Evolutionary conservation across 2,329 filamentous ascomycete genomes (phyloP).

Genomic region (Cladorrhinum sp.): DNA sequence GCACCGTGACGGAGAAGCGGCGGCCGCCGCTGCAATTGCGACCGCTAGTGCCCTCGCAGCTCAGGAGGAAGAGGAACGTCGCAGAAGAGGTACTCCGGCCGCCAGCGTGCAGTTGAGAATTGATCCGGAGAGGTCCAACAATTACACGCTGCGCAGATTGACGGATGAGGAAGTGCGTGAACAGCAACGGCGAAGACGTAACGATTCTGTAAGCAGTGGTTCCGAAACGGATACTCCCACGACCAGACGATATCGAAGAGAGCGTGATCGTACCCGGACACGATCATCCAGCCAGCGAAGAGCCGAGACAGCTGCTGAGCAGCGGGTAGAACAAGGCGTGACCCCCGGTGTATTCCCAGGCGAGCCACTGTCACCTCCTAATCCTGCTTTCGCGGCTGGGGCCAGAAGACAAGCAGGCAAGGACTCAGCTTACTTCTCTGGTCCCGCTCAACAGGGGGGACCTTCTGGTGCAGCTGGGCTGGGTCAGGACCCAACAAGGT

Average conservation of each 20-base stretch:
- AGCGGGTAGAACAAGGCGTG: conserved; percentile 36
- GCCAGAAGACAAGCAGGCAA: conserved; percentile 43
- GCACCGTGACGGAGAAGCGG: conserved; percentile 43
- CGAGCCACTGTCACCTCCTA: conserved; percentile 52
- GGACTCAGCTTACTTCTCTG: conserved; percentile 61
- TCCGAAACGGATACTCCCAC: conserved; percentile 55
- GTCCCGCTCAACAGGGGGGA: background rate
- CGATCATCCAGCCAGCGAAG: conserved; percentile 45
- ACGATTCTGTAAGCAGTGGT: conserved; percentile 54
- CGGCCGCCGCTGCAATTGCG: conserved; percentile 47
- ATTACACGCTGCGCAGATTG: conserved; percentile 59
- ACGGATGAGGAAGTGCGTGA: conserved; percentile 56
- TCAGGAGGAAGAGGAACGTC: conserved; percentile 42
- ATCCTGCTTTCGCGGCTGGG: conserved; percentile 54
- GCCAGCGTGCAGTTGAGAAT: conserved; percentile 60
- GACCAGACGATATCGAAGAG: conserved; percentile 54
- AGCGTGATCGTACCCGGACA: conserved; percentile 26
- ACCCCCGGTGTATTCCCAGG: conserved; percentile 29
- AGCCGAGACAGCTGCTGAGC: conserved; percentile 47
- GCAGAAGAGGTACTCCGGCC: conserved; percentile 38
- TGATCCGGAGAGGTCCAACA: conserved; percentile 58
- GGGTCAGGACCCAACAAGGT: conserved; percentile 31
- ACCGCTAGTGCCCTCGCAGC: conserved; percentile 48
- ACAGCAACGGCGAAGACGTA: conserved; percentile 38
- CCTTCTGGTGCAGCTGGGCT: background rate